Evolutionary conservation across 371 early-diverging fungal genomes (phyloP).

Genomic region (Mortierella sp.): DNA sequence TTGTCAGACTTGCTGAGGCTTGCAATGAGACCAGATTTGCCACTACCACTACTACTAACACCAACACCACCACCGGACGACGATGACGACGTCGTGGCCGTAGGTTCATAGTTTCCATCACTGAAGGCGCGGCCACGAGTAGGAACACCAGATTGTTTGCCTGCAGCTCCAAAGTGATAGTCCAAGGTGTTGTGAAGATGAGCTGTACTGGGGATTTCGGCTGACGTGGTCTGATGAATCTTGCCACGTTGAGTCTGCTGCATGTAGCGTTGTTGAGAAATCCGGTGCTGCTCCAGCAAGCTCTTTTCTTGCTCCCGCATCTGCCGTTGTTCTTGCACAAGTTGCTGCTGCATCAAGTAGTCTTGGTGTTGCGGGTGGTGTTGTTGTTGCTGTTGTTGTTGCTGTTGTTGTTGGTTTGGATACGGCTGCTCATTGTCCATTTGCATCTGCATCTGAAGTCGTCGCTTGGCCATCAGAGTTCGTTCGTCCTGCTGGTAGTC

Average conservation of each 20-base stretch:
- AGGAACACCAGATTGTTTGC: neutral
- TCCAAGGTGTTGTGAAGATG: constrained; percentile 22
- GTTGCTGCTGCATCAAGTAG: constrained; percentile 28
- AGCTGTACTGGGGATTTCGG: constrained; percentile 6
- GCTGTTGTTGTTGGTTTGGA: constrained; percentile 11
- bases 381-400: constrained; percentile 12
- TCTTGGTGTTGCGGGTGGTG: constrained; percentile 27
- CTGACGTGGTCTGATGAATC: constrained; percentile 13
- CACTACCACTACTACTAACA: neutral
- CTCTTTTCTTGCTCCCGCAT: constrained; percentile 30
- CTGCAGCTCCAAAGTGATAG: constrained; percentile 25
- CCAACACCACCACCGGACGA: neutral
- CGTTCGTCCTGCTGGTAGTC: constrained; percentile 26
- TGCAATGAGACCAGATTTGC: too few species aligned
- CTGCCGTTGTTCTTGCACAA: constrained; percentile 24
- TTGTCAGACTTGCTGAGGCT: constrained; percentile 9
- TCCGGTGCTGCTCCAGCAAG: constrained; percentile 37
- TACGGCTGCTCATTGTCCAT: constrained; percentile 15
- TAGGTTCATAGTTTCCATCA: too few species aligned
- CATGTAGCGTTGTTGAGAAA: constrained; percentile 27
- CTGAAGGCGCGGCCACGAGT: neutral
- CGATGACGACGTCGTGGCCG: neutral
- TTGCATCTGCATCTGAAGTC: constrained; percentile 32
- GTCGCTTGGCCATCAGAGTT: constrained; percentile 19
- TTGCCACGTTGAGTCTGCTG: constrained; percentile 22